Conservation (phyloP, 768 basidiomycete genomes). For the Cyclocybe cylindracea region DNA sequence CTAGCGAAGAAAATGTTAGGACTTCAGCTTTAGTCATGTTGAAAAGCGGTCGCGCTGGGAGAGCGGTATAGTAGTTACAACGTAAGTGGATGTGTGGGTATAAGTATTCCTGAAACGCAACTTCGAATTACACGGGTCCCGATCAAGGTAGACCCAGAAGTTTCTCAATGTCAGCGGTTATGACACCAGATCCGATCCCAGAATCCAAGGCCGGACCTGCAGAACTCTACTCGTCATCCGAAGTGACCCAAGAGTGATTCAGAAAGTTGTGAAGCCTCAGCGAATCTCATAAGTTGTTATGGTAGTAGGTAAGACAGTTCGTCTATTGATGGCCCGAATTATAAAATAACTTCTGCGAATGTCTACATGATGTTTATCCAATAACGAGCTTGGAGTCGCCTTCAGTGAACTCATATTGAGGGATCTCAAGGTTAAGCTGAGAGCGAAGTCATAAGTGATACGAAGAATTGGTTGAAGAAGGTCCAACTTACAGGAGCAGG, state of each 20-base stretch:
- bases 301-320: slow-evolving; percentile 9
- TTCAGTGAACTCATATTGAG: slow-evolving; percentile 85
- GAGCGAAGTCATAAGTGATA: slow-evolving; percentile 11
- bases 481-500: slow-evolving; percentile 81
- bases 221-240: no score
- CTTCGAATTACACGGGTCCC: no score
- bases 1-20: slow-evolving; percentile 34
- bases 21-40: slow-evolving; percentile 36
- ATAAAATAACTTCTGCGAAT: slow-evolving; percentile 4
- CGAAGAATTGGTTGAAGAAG: background rate
- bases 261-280: background rate
- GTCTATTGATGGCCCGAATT: slow-evolving; percentile 26
- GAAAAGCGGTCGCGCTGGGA: background rate
- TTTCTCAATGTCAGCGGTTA: no score
- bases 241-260: background rate
- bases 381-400: slow-evolving; percentile 84
- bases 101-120: no score
- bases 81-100: background rate
- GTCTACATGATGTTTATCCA: slow-evolving; percentile 53
- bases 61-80: background rate
- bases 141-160: no score
- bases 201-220: no score
- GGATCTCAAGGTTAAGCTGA: slow-evolving; percentile 93
- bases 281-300: background rate
- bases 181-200: no score